Conservation (phyloP, 23 red algal species). For the Gracilaria domingensis region DNA sequence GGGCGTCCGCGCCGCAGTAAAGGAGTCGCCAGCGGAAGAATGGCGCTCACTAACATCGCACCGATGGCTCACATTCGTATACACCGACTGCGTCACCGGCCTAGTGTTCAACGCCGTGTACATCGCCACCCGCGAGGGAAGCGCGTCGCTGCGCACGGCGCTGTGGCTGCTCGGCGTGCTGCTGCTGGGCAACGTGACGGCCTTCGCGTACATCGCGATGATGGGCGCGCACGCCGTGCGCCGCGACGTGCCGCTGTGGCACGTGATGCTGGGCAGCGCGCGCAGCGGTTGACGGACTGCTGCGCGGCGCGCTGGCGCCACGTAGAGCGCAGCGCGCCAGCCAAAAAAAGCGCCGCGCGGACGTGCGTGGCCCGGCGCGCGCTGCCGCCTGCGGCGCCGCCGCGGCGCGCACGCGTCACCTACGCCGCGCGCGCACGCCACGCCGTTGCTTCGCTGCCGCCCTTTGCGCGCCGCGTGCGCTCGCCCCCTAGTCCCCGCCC, state of each 20-base stretch:
- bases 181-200: background rate
- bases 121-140: background rate
- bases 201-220: background rate
- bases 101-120: background rate
- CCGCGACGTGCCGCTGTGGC: background rate
- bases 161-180: background rate
- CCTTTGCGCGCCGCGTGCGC: no score
- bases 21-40: background rate
- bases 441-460: background rate
- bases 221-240: background rate
- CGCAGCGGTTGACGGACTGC: no score
- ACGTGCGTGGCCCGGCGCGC: background rate
- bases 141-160: background rate
- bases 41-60: background rate
- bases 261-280: conserved; percentile 10
- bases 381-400: background rate
- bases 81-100: background rate
- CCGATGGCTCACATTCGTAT: background rate
- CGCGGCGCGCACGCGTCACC: background rate
- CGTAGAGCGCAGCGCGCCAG: background rate
- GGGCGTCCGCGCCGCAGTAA: background rate
- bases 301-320: background rate
- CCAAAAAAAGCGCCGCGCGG: conserved; percentile 1
- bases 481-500: background rate
- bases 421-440: background rate